phyloP scores from a whole-genome alignment of 129 eudicot species.

The Helichrysum umbraculigerum region DNA sequence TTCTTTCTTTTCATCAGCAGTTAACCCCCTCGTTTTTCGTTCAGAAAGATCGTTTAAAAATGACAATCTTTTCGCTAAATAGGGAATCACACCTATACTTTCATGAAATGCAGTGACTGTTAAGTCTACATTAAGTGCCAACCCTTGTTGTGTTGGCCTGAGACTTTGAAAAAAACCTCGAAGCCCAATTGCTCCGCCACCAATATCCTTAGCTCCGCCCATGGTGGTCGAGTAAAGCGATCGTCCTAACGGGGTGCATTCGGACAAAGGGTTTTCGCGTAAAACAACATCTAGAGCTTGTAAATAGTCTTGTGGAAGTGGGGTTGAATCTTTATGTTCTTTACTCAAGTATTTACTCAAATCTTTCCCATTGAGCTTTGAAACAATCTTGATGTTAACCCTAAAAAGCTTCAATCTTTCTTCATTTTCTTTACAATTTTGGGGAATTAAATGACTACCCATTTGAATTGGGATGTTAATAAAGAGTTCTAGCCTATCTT shows the following conservation, averaged over 20 bases:
- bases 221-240: constrained; percentile 68
- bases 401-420: constrained; percentile 50
- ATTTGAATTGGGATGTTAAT: constrained; percentile 60
- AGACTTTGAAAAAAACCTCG: constrained; percentile 90
- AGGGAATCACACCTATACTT: constrained; percentile 72
- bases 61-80: constrained; percentile 62
- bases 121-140: constrained; percentile 76
- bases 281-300: constrained; percentile 91
- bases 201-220: constrained; percentile 77
- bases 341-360: constrained; percentile 52
- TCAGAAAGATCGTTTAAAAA: constrained; percentile 52
- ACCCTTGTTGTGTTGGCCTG: constrained; percentile 93
- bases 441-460: constrained; percentile 20
- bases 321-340: constrained; percentile 44
- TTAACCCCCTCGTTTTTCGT: constrained; percentile 46
- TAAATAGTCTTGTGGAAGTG: constrained; percentile 85
- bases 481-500: constrained; percentile 55
- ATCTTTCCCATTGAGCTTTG: constrained; percentile 63
- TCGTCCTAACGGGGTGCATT: constrained; percentile 63
- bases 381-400: constrained; percentile 71
- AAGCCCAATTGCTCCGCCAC: constrained; percentile 86
- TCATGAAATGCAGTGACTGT: constrained; percentile 96
- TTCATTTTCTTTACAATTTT: constrained; percentile 22
- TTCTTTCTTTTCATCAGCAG: constrained; percentile 63
- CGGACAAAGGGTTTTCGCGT: constrained; percentile 63